Evolutionary conservation across 1,284 basidiomycete genomes (phyloP), one percentile per base, ranked within the genome.

Genomic region (Somion occarium): DNA sequence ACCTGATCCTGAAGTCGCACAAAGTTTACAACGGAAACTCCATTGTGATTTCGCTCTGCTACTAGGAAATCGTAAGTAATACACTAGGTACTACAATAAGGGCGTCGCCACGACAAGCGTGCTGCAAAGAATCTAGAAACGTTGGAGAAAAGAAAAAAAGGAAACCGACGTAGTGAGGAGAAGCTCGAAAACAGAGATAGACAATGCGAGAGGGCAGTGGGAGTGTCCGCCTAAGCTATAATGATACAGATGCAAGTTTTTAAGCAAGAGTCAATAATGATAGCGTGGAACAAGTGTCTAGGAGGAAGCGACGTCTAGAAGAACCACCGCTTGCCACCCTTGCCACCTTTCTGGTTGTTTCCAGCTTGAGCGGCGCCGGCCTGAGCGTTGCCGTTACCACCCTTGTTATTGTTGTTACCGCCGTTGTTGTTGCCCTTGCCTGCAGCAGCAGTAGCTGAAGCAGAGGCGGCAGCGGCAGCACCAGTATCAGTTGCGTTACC

Each of bases 331-430:
- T 44, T 44, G 19, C 43, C n/a, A n/a, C n/a, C 43, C 19, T 44
- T 44, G 22, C 25, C 43, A 26, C 48, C 44, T 20, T 46, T 41
- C 2, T 44, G 37, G 18, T 55, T 56, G 46, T 56, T 46, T 38
- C 50, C 53, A 22, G 27, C 27, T n/a, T 53, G 50, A 25, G 38
- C 26, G 15, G 23, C 47, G 38, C 42, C 26, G 22, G 46, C 44
- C 22, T 46, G 34, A 2, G 43, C 41, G n/a, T 55, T 56, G 46
- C 55, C 44, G 42, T 52, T 54, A 19, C 39, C 27, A 19, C 54
- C 53, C 23, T 44, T 38, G 13, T 38, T 23, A 23, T 25, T 46
- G 27, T 34, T 25, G 11, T 39, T 9, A n/a, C 41, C 20, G 23
- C 18, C 3, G 48, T 30, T 22, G 38, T 18, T n/a, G n/a, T n/a